Evolutionary conservation across 805 yeast species (phyloP).

Genomic region (Kockiozyma suomiensis): DNA sequence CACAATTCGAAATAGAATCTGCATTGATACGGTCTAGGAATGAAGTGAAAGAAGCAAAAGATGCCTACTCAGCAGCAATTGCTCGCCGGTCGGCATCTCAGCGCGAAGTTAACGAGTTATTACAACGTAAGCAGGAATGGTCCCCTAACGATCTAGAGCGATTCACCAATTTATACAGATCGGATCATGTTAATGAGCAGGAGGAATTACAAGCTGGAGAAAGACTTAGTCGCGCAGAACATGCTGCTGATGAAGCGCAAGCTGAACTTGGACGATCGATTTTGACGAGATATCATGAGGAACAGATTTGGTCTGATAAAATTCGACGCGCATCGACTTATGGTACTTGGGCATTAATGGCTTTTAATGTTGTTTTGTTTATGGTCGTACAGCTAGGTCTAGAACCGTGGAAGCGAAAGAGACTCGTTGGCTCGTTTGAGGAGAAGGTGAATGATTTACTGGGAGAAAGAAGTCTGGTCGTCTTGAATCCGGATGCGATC

Average conservation of each 20-base stretch:
- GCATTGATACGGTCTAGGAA: constrained; percentile 51
- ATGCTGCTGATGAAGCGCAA: constrained; percentile 67
- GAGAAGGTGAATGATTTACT: constrained; percentile 65
- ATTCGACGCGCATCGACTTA: constrained; percentile 92
- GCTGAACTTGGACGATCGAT: constrained; percentile 73
- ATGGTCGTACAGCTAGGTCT: constrained; percentile 79
- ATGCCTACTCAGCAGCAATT: constrained; percentile 60
- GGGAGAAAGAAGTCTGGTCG: constrained; percentile 38
- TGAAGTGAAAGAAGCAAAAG: constrained; percentile 54
- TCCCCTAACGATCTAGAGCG: constrained; percentile 72
- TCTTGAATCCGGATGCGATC: not conserved
- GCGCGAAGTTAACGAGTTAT: constrained; percentile 78
- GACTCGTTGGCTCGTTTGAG: constrained; percentile 82
- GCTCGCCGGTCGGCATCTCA: constrained; percentile 70
- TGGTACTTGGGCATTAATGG: constrained; percentile 94
- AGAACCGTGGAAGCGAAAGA: constrained; percentile 91
- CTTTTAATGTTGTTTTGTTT: constrained; percentile 76
- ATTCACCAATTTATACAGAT: constrained; percentile 78
- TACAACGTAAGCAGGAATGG: constrained; percentile 88
- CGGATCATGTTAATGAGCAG: constrained; percentile 74
- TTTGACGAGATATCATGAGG: constrained; percentile 89
- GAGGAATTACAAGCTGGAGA: constrained; percentile 53
- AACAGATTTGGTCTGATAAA: constrained; percentile 97
- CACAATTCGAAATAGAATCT: constrained; percentile 51
- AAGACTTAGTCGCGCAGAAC: constrained; percentile 58